Evolutionary conservation across 106 monocot genomes (phyloP).

Genomic region (Dendrobium officinale): DNA sequence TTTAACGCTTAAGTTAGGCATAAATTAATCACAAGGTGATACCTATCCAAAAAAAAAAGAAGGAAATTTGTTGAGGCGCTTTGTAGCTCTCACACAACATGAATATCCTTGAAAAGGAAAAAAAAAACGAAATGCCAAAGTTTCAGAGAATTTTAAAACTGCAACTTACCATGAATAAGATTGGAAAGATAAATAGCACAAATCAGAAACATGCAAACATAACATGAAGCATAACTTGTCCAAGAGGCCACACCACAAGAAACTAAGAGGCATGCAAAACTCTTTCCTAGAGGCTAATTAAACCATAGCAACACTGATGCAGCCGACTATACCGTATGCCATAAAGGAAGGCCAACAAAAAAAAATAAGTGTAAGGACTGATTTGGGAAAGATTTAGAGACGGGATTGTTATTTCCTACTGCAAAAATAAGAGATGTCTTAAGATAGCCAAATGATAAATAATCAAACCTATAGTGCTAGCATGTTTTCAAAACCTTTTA

Average conservation of each 20-base stretch:
- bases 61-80: background rate
- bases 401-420: background rate
- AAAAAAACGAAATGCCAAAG: background rate
- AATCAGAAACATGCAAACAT: background rate
- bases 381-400: too few relatives aligned
- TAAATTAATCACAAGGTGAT: background rate
- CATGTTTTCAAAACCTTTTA: too few relatives aligned
- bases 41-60: background rate
- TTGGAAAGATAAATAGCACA: background rate
- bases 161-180: background rate
- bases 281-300: background rate
- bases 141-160: background rate
- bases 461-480: too few relatives aligned
- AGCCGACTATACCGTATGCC: background rate
- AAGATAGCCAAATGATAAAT: too few relatives aligned
- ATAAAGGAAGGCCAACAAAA: background rate
- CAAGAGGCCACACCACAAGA: too few relatives aligned
- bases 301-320: background rate
- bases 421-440: background rate
- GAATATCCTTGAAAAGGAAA: background rate
- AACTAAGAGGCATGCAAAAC: background rate
- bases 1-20: background rate
- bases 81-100: background rate
- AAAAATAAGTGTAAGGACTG: too few relatives aligned
- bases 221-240: background rate